phyloP scores from a whole-genome alignment of 1,139 yeast genomes.

The Scheffersomyces illinoinensis region DNA sequence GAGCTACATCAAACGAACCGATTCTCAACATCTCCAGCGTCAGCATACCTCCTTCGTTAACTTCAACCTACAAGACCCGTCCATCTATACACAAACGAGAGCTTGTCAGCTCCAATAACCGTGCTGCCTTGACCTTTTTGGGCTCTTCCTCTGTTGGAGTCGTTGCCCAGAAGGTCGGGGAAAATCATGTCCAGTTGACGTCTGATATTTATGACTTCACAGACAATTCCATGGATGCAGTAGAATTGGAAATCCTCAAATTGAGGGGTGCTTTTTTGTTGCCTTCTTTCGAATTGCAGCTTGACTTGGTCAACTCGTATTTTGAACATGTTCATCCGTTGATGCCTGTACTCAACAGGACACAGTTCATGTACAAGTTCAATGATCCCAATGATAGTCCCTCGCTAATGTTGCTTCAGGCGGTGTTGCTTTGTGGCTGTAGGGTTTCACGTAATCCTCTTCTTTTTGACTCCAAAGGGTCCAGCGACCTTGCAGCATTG shows the following conservation, averaged over 20 bases:
- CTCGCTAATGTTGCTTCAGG: conserved; percentile 65
- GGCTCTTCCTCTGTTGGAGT: conserved; percentile 44
- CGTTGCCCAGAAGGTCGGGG: conserved; percentile 45
- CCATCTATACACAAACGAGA: conserved; percentile 43
- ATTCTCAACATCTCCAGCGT: conserved; percentile 46
- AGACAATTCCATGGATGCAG: conserved; percentile 54
- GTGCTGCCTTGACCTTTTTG: conserved; percentile 35
- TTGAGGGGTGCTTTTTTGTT: conserved; percentile 70
- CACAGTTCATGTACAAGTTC: conserved; percentile 57
- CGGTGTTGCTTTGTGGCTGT: conserved; percentile 70
- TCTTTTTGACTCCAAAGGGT: conserved; percentile 56
- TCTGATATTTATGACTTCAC: conserved; percentile 41
- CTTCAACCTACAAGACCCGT: conserved; percentile 41
- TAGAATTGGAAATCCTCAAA: conserved; percentile 67
- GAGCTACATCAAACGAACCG: conserved; percentile 30
- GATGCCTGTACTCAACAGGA: conserved; percentile 70
- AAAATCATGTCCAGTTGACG: conserved; percentile 44
- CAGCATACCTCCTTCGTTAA: conserved; percentile 46
- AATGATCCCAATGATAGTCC: conserved; percentile 66
- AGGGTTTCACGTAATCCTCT: conserved; percentile 60
- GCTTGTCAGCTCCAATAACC: conserved; percentile 26
- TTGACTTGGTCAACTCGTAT: conserved; percentile 61
- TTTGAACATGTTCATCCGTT: conserved; percentile 70
- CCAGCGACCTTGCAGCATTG: conserved; percentile 57
- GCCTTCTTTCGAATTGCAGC: conserved; percentile 63